phyloP scores from a whole-genome alignment of 2,329 filamentous ascomycete species.

The Trichoderma atrobrunneum region DNA sequence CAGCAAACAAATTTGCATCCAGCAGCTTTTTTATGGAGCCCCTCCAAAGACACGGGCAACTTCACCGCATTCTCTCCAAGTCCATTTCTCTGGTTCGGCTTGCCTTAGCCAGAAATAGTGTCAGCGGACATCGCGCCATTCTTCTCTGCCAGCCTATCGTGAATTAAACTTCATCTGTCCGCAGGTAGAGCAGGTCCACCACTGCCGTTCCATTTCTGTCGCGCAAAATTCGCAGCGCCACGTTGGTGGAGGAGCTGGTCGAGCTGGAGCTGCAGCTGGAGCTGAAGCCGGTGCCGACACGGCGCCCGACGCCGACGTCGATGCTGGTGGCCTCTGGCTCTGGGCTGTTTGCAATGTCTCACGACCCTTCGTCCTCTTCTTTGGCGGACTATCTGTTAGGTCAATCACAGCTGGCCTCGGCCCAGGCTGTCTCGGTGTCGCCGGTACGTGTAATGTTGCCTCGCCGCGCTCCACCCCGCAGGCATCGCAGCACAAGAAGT shows the following conservation, averaged over 20 bases:
- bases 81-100: neutral
- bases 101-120: neutral
- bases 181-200: conserved; percentile 57
- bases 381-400: conserved; percentile 34
- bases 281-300: conserved; percentile 10
- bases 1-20: neutral
- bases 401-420: conserved; percentile 30
- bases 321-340: conserved; percentile 21
- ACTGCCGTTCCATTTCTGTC: conserved; percentile 50
- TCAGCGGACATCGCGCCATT: neutral
- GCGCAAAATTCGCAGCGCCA: conserved; percentile 56
- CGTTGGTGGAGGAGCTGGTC: conserved; percentile 27
- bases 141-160: conserved; percentile 23
- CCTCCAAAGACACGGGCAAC: neutral
- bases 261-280: neutral
- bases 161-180: conserved; percentile 54
- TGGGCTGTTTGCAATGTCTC: conserved; percentile 13
- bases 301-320: neutral
- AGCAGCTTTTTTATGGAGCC: neutral
- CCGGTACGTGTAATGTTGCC: conserved; percentile 1
- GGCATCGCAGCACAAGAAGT: conserved; percentile 55
- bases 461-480: conserved; percentile 46
- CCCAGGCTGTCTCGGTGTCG: conserved; percentile 20
- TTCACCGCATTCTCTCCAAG: conserved; percentile 8
- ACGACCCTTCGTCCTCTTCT: conserved; percentile 2